phyloP scores from a whole-genome alignment of 1,284 basidiomycete genomes.

The Naganishia cerealis region DNA sequence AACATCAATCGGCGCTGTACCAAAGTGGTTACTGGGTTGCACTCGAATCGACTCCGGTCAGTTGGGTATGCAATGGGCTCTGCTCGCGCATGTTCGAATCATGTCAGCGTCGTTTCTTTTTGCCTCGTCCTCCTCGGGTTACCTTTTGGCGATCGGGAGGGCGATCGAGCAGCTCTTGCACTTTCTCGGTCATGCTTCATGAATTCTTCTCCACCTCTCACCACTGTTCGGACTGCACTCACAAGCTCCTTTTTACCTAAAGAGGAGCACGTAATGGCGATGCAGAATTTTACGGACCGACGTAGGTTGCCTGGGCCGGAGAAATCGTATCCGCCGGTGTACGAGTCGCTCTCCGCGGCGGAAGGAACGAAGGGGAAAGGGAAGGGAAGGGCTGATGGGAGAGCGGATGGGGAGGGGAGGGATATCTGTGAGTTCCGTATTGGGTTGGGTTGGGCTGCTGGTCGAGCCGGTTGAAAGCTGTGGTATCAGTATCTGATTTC shows the following conservation, averaged over 20 bases:
- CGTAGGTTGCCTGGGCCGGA: slow-evolving; percentile 86
- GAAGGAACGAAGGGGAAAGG: slow-evolving; percentile 55
- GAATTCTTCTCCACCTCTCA: too few relatives aligned
- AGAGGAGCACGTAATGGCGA: not conserved
- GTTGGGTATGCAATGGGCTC: slow-evolving; percentile 24
- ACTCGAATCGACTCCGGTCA: slow-evolving; percentile 17
- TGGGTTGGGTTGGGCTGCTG: not conserved
- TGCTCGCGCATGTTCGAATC: slow-evolving; percentile 30
- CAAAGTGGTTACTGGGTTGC: slow-evolving; percentile 31
- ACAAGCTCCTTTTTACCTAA: too few relatives aligned
- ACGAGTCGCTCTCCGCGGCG: slow-evolving; percentile 46
- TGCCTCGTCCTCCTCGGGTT: not conserved
- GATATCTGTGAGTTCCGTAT: slow-evolving; percentile 69
- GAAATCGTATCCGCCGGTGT: slow-evolving; percentile 68
- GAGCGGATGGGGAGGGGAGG: slow-evolving; percentile 66
- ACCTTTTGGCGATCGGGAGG: not conserved
- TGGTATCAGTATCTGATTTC: not conserved
- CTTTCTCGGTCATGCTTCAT: not conserved
- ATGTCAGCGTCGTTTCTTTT: slow-evolving; percentile 28
- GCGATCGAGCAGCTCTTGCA: not conserved
- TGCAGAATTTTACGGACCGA: slow-evolving; percentile 65
- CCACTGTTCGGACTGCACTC: too few relatives aligned
- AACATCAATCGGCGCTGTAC: slow-evolving; percentile 21
- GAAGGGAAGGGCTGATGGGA: slow-evolving; percentile 36
- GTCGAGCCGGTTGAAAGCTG: not conserved